A percentile compares a stretch with the other conserved stretches of the same genome.
These are phyloP conservation scores for Pyricularia sp. DNA, from an alignment of 2,329 filamentous ascomycete species.

Conservation along the genomic window DNA sequence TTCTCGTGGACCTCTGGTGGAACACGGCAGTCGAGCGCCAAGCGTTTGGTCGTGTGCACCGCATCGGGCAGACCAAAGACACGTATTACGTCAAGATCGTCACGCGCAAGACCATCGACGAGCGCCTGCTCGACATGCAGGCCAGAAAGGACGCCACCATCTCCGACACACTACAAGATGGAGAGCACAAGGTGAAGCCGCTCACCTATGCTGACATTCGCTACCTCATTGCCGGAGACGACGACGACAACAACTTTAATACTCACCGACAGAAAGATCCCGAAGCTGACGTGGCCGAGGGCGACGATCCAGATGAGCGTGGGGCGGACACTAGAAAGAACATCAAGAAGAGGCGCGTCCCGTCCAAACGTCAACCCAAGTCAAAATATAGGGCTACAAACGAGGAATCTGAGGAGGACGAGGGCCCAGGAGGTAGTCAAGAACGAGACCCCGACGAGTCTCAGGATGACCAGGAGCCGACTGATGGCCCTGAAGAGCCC, in stretches of 20 bases:
- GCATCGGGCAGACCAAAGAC: constrained; percentile 50
- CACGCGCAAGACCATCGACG: constrained; percentile 43
- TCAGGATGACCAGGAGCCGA: not conserved
- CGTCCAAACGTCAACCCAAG: not conserved
- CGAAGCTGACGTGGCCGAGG: not conserved
- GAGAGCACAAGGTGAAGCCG: not conserved
- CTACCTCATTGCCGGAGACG: not conserved
- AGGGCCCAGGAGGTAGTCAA: not conserved
- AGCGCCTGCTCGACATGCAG: constrained; percentile 42
- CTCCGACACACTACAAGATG: constrained; percentile 18
- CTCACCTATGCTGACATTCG: not conserved
- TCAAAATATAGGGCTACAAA: not conserved
- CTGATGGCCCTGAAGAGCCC: not conserved
- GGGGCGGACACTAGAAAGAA: not conserved
- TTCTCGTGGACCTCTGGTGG: constrained; percentile 47
- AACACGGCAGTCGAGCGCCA: constrained; percentile 50
- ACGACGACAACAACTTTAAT: not conserved
- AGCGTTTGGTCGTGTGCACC: constrained; percentile 44
- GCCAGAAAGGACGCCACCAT: constrained; percentile 36
- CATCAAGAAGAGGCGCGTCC: not conserved
- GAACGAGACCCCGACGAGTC: not conserved
- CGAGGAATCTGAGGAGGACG: not conserved
- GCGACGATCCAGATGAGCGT: too few relatives aligned
- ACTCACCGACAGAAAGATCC: not conserved
- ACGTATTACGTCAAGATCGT: constrained; percentile 47